A percentile compares a stretch with the other conserved stretches of the same genome.
These are phyloP conservation scores for Penstemon davidsonii DNA, from an alignment of 257 asterid species.

Conservation along the genomic window DNA sequence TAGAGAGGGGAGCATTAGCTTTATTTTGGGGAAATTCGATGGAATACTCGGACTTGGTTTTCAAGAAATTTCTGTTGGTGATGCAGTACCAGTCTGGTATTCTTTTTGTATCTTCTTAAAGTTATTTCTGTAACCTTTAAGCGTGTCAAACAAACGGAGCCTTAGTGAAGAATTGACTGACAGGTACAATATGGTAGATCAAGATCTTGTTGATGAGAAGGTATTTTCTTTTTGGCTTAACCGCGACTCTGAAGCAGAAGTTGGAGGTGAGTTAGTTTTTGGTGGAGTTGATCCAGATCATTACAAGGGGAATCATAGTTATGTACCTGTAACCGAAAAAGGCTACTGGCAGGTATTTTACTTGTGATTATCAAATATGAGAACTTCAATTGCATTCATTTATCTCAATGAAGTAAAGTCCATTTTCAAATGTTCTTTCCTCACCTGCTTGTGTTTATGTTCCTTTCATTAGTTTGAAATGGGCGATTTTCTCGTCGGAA, in stretches of 20 bases:
- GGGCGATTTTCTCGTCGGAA: conserved; percentile 76
- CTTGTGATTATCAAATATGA: neutral
- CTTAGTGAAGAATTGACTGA: conserved; percentile 2
- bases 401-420: conserved; percentile 1
- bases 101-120: conserved; percentile 2
- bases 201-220: conserved; percentile 71
- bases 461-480: conserved; percentile 55
- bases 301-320: conserved; percentile 71
- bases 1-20: conserved; percentile 77
- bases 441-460: conserved; percentile 1
- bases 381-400: conserved; percentile 1
- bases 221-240: conserved; percentile 88
- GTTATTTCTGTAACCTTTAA: neutral
- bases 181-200: conserved; percentile 87
- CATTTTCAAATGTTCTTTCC: conserved; percentile 4
- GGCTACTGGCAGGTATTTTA: conserved; percentile 90
- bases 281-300: conserved; percentile 83
- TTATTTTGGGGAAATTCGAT: conserved; percentile 76
- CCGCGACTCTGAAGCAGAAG: conserved; percentile 65
- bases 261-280: conserved; percentile 85
- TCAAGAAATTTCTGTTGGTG: conserved; percentile 84
- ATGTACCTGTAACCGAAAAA: conserved; percentile 71
- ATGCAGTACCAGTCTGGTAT: conserved; percentile 88
- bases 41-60: conserved; percentile 96
- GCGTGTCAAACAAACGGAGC: neutral